phyloP scores from a whole-genome alignment of 129 eudicot species.

The Escallonia rubra region DNA sequence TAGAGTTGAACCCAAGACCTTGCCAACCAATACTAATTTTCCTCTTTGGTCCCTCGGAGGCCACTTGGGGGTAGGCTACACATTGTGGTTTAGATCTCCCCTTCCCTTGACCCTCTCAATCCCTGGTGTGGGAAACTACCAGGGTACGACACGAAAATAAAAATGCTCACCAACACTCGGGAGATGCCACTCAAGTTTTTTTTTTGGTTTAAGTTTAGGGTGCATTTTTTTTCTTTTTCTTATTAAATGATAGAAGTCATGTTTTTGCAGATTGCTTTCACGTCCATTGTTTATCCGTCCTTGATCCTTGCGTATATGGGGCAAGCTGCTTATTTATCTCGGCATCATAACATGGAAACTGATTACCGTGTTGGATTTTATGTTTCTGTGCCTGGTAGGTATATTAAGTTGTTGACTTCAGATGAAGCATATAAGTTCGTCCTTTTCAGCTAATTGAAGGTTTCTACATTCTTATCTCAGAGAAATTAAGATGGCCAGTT shows the following conservation, averaged over 20 bases:
- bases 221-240: no score
- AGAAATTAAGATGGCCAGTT: conserved; percentile 73
- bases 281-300: conserved; percentile 82
- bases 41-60: no score
- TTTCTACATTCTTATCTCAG: conserved; percentile 21
- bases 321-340: conserved; percentile 98
- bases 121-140: no score
- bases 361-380: conserved; percentile 75
- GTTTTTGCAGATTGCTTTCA: conserved; percentile 72
- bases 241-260: not conserved
- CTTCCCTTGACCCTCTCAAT: no score
- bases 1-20: no score
- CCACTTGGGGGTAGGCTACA: no score
- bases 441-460: conserved; percentile 13
- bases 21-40: no score
- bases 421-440: not conserved
- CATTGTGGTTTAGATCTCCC: no score
- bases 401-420: not conserved
- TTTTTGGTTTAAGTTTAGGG: no score
- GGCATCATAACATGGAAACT: conserved; percentile 54
- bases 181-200: no score
- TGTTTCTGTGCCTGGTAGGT: conserved; percentile 88
- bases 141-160: no score
- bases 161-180: no score
- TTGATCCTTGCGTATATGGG: conserved; percentile 97